These are phyloP conservation scores for Pseudogymnoascus sp. DNA, from an alignment of 2,329 filamentous ascomycete species.

Conservation along the genomic window DNA sequence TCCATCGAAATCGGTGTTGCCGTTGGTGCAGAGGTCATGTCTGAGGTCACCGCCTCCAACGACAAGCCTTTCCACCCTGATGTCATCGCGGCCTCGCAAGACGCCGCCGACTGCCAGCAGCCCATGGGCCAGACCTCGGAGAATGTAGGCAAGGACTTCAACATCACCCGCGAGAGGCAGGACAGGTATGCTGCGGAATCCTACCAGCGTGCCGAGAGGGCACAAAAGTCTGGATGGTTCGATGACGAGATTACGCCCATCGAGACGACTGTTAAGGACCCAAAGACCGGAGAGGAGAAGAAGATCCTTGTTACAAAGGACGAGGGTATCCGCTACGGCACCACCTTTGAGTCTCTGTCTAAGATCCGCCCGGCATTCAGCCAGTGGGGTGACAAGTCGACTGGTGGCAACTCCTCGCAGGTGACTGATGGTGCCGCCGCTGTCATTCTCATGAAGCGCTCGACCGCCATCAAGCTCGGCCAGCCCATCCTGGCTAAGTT, in stretches of 20 bases:
- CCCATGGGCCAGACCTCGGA: slow-evolving; percentile 98
- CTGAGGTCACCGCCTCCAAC: slow-evolving; percentile 58
- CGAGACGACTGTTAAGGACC: slow-evolving; percentile 70
- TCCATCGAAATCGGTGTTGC: slow-evolving; percentile 83
- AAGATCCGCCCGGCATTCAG: slow-evolving; percentile 91
- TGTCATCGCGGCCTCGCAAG: slow-evolving; percentile 61
- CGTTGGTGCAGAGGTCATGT: slow-evolving; percentile 85
- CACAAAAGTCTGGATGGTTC: slow-evolving; percentile 85
- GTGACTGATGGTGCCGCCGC: slow-evolving; percentile 91
- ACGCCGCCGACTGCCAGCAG: slow-evolving; percentile 78
- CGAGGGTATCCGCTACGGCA: slow-evolving; percentile 85
- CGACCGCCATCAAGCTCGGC: slow-evolving; percentile 73
- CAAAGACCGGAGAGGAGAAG: slow-evolving; percentile 69
- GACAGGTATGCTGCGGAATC: slow-evolving; percentile 82
- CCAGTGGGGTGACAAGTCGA: slow-evolving; percentile 76
- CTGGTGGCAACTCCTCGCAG: slow-evolving; percentile 89
- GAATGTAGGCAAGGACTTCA: slow-evolving; percentile 88
- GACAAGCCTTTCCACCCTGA: slow-evolving; percentile 68
- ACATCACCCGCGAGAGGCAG: slow-evolving; percentile 69
- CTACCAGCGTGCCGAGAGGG: slow-evolving; percentile 76
- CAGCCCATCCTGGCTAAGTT: slow-evolving; percentile 94
- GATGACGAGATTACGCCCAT: slow-evolving; percentile 93
- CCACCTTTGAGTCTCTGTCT: slow-evolving; percentile 68
- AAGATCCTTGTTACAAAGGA: slow-evolving; percentile 74
- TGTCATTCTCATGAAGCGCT: slow-evolving; percentile 88